Base-by-base conservation (phyloP, 1,139 yeast species). In the Debaryomycetaceae sp. region DNA sequence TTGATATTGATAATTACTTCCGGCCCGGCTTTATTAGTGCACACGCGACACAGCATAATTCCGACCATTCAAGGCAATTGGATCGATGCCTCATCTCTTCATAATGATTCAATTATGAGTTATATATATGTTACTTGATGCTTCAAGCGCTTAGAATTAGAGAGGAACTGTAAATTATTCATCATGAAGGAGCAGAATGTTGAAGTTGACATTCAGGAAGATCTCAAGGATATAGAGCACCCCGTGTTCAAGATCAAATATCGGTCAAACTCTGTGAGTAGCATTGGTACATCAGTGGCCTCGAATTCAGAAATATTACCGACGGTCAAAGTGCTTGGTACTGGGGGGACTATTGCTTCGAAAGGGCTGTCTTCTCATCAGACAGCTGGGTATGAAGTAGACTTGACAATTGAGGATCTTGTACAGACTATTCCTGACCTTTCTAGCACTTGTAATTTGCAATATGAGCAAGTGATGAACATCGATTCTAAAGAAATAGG, bases 331-430 rank as follows among this genome's bases (percentile, higher is more conserved):
- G 79, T 82, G 17, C 61, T 82, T 29, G 88, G 87, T 2, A 82
- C 88, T 1, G 88, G 88, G 7, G 88, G 88, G 11, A 82, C 88
- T 3, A 82, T 82, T 49, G 87, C 87, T 1, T 79, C 87, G 1
- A 80, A 79, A 52, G 86, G 85, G 0, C 58, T 67, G 1, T 56
- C 70, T 11, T 65, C 79, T 1, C 71, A 79, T 22, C 79, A 78
- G 43, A 81, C 87, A 2, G 85, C 86, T 1, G 87, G 87, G 1
- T 82, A 82, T 53, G 69, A 78, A 41, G 87, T 82, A 2, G 87
- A 80, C 55, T 62, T 82, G 47, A 78, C 86, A 9, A 78, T 81
- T 40, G 83, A 81, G 48, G 85, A 81, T 43, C 64, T 82, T 49
- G 61, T 81, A 34, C 63, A 67, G 24, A 60, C 76, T 6, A 79